phyloP scores from a whole-genome alignment of 1,284 basidiomycete species.

The Cronartium quercuum region DNA sequence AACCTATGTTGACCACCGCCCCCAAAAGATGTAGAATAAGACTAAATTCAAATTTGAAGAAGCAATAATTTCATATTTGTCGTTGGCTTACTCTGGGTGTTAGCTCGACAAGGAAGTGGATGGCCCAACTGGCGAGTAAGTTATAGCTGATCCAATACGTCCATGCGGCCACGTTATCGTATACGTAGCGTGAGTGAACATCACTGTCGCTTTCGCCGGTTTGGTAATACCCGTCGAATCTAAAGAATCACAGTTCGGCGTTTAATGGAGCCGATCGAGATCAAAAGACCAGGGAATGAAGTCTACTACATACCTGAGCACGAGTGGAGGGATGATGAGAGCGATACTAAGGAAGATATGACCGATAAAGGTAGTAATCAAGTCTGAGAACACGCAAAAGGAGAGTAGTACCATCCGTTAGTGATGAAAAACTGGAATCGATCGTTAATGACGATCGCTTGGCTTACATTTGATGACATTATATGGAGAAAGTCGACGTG shows the following conservation, averaged over 20 bases:
- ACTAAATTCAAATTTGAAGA: neutral
- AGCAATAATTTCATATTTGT: no score
- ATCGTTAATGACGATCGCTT: no score
- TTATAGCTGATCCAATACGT: conserved; percentile 70
- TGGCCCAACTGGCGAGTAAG: conserved; percentile 62
- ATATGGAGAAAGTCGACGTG: conserved; percentile 35
- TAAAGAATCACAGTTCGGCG: neutral
- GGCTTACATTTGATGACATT: conserved; percentile 28
- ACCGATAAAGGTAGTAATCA: conserved; percentile 29
- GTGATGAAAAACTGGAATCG: no score
- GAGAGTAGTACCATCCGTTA: no score
- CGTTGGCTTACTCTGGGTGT: conserved; percentile 14
- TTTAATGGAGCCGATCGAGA: neutral
- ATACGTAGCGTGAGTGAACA: neutral
- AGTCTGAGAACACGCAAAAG: neutral
- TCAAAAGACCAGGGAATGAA: neutral
- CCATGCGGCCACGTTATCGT: conserved; percentile 65
- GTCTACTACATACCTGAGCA: conserved; percentile 9
- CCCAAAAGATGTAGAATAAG: neutral
- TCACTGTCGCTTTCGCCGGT: neutral
- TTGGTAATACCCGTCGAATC: conserved; percentile 14
- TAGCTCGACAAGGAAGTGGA: conserved; percentile 22
- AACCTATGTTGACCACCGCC: conserved; percentile 53
- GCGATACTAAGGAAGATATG: conserved; percentile 22
- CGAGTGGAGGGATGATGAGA: conserved; percentile 9